Evolutionary conservation across 331 rosid species (phyloP).

Genomic region (Dryas integrifolia): DNA sequence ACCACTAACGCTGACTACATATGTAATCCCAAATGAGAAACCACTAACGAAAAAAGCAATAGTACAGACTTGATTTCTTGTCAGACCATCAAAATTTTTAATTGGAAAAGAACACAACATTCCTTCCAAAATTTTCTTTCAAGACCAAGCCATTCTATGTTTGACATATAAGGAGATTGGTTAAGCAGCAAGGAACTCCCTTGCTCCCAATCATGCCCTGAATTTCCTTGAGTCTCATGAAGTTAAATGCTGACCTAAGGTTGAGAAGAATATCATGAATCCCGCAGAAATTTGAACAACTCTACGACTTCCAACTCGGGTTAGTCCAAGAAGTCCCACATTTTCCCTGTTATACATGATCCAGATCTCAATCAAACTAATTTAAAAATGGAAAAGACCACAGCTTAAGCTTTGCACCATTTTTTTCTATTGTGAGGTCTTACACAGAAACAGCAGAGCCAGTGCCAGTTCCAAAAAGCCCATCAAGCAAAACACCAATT

Average conservation of each 20-base stretch:
- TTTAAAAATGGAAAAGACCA: conserved; percentile 9
- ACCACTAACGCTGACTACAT: background rate
- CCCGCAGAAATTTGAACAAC: conserved; percentile 94
- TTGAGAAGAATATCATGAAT: conserved; percentile 95
- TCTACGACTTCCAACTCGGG: conserved; percentile 95
- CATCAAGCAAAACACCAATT: conserved; percentile 78
- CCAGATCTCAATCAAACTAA: conserved; percentile 27
- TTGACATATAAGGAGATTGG: background rate
- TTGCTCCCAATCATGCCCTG: background rate
- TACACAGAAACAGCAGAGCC: conserved; percentile 98
- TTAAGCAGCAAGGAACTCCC: background rate
- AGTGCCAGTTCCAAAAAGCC: conserved; percentile 79
- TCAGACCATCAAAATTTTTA: background rate
- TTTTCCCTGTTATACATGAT: conserved; percentile 62
- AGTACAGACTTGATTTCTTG: too few relatives aligned
- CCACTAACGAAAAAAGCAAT: background rate
- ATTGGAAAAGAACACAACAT: background rate
- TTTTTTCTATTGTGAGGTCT: conserved; percentile 25
- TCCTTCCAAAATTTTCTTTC: background rate
- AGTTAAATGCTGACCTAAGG: conserved; percentile 54
- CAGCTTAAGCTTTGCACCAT: conserved; percentile 16
- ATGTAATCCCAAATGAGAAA: background rate
- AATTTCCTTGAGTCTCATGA: conserved; percentile 14
- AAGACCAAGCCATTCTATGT: background rate
- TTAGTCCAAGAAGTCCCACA: conserved; percentile 93